Conservation (phyloP, 495 filamentous ascomycete species). For the Saxophila tyrrhenica region DNA sequence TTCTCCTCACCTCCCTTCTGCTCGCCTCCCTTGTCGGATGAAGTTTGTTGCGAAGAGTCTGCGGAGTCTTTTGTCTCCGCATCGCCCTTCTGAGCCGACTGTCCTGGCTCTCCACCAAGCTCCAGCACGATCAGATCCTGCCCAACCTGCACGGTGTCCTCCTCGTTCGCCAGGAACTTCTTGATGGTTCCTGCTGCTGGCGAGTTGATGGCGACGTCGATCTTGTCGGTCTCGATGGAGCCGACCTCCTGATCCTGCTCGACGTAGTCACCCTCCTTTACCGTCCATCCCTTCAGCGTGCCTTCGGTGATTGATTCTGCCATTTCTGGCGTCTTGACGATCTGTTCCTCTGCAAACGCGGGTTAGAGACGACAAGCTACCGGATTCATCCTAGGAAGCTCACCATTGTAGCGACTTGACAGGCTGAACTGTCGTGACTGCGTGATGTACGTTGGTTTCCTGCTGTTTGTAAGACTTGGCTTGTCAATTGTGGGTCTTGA, state of each 20-base stretch:
- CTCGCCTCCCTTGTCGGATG: constrained; percentile 41
- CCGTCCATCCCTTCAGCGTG: constrained; percentile 89
- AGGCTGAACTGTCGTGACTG: constrained; percentile 18
- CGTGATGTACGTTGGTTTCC: constrained; percentile 8
- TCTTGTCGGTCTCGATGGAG: constrained; percentile 99
- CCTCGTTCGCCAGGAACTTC: constrained; percentile 84
- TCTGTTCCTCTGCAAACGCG: constrained; percentile 47
- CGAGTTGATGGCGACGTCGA: constrained; percentile 91
- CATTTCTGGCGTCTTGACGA: constrained; percentile 95
- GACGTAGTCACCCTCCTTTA: constrained; percentile 89
- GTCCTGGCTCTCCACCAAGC: constrained; percentile 52
- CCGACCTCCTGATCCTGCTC: constrained; percentile 96
- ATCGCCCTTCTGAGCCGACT: constrained; percentile 35
- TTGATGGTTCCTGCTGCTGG: constrained; percentile 84
- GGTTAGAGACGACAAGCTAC: constrained; percentile 1
- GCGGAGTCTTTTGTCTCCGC: constrained; percentile 51
- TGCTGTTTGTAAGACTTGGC: neutral
- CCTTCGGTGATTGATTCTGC: constrained; percentile 98
- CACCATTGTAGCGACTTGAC: constrained; percentile 20
- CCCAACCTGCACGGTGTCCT: constrained; percentile 90
- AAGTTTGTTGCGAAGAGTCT: constrained; percentile 42
- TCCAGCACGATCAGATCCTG: constrained; percentile 83
- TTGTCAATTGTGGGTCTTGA: neutral
- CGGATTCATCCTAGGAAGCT: neutral
- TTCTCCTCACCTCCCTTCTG: constrained; percentile 19